phyloP scores from a whole-genome alignment of 1,284 basidiomycete species.

The Leccinum subrobustum region DNA sequence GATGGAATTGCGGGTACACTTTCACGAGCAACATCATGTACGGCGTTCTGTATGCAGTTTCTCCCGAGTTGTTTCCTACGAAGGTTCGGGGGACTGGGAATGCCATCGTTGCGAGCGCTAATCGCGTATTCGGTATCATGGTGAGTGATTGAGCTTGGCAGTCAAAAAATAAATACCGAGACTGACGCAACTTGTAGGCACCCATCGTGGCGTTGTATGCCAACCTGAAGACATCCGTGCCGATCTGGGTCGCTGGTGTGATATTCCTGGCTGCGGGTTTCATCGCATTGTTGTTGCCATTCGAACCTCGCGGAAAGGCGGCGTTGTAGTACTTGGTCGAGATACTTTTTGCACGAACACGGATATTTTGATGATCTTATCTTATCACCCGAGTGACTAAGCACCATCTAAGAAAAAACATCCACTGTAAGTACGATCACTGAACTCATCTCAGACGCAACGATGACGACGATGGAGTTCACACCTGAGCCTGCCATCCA shows the following conservation, averaged over 20 bases:
- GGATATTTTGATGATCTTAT: constrained; percentile 11
- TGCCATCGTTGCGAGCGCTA: constrained; percentile 54
- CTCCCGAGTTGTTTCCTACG: constrained; percentile 73
- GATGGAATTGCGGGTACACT: constrained; percentile 65
- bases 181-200: constrained; percentile 38
- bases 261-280: constrained; percentile 61
- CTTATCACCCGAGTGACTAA: constrained; percentile 22
- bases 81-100: constrained; percentile 69
- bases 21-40: constrained; percentile 76
- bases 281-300: constrained; percentile 68
- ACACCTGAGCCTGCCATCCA: constrained; percentile 68
- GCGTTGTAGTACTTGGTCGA: constrained; percentile 41
- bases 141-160: constrained; percentile 37
- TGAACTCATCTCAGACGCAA: background rate
- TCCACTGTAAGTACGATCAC: background rate
- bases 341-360: background rate
- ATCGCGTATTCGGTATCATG: constrained; percentile 61
- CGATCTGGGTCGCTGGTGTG: constrained; percentile 69
- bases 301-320: constrained; percentile 67
- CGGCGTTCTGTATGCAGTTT: constrained; percentile 69
- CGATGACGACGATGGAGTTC: constrained; percentile 60
- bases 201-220: constrained; percentile 67
- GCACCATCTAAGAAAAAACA: constrained; percentile 10
- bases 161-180: background rate
- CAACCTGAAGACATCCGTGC: constrained; percentile 57